Evolutionary conservation across 768 basidiomycete species (phyloP), one percentile per base, ranked within the genome.

Genomic region (Hygrophoropsis aurantiaca): DNA sequence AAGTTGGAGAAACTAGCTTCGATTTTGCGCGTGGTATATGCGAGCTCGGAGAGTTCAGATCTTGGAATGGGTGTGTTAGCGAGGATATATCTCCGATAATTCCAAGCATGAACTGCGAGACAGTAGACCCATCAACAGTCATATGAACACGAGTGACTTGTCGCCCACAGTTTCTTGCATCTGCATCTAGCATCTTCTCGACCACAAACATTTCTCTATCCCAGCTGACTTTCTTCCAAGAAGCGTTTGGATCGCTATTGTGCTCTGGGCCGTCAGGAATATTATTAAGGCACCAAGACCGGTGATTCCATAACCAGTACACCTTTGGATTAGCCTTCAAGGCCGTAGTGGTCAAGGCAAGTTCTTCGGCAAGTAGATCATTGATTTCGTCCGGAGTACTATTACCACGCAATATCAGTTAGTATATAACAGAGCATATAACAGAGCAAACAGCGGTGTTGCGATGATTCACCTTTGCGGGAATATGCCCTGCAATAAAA

Each of bases 301-400:
- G 82, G 58, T 99, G 94, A 61, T 94, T 97, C 97, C 97, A 99
- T 56, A 98, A 93, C 86, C 90, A 93, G 64, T 99, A 99, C 16
- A 97, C 85, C 62, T 98, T 99, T 11, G 97, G 97, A 60, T 94
- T 82, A 8, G 78, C 73, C 58, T 89, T 87, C 36, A 99, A 77
- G 5, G 87, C 84, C 4, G 74, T 69, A 62, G 85, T 90, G 0
- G 94, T 97, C 72, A 94, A 78, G 2, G 77, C 68, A 23, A 99
- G 69, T 47, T 99, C 97, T 33, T 79, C 73, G 2, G 79, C 68
- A 4, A 98, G 77, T 15, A 86, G 40, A 9, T 74, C 64, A 42
- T 92, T 84, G 27, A 83, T 71, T 37, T 83, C 75, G 46, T 80
- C 73, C 2, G 80, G 73, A 6, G 82, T 66, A 43, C 90, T 93